These are phyloP conservation scores for Aspergillus steynii DNA, from an alignment of 495 filamentous ascomycete species.

Conservation along the genomic window DNA sequence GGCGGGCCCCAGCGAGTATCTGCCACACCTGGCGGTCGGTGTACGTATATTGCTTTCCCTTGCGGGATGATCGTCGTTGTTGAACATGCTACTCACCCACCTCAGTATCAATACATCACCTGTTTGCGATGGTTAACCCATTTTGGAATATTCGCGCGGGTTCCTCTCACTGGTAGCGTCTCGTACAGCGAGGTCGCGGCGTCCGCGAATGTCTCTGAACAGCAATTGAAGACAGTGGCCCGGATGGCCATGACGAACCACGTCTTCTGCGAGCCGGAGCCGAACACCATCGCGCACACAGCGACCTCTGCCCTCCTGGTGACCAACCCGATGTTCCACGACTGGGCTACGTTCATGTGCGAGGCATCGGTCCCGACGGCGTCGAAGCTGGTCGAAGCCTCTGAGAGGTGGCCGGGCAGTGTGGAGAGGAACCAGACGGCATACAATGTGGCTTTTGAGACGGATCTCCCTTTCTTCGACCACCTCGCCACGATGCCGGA, in stretches of 20 bases:
- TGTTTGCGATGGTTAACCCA: slow-evolving; percentile 20
- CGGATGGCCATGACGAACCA: slow-evolving; percentile 39
- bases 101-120: slow-evolving; percentile 11
- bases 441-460: slow-evolving; percentile 27
- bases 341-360: slow-evolving; percentile 26
- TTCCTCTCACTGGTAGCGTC: slow-evolving; percentile 27
- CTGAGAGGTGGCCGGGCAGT: slow-evolving; percentile 20
- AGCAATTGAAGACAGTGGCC: slow-evolving; percentile 25
- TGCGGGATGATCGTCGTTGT: no score
- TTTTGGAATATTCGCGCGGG: slow-evolving; percentile 25
- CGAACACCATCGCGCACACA: slow-evolving; percentile 25
- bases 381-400: slow-evolving; percentile 18
- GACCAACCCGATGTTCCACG: slow-evolving; percentile 17
- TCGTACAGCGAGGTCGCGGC: slow-evolving; percentile 28
- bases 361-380: slow-evolving; percentile 18
- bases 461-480: slow-evolving; percentile 28
- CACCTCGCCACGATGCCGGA: slow-evolving; percentile 11
- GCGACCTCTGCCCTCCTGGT: slow-evolving; percentile 28
- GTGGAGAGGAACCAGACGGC: slow-evolving; percentile 25
- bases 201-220: slow-evolving; percentile 22
- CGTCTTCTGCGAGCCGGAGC: slow-evolving; percentile 26
- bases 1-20: slow-evolving; percentile 25
- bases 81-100: no score
- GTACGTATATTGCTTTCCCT: slow-evolving; percentile 8
- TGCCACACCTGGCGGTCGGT: slow-evolving; percentile 18